Conservation (phyloP, 1,139 yeast species). For the Lodderomyces parapsilosis region DNA sequence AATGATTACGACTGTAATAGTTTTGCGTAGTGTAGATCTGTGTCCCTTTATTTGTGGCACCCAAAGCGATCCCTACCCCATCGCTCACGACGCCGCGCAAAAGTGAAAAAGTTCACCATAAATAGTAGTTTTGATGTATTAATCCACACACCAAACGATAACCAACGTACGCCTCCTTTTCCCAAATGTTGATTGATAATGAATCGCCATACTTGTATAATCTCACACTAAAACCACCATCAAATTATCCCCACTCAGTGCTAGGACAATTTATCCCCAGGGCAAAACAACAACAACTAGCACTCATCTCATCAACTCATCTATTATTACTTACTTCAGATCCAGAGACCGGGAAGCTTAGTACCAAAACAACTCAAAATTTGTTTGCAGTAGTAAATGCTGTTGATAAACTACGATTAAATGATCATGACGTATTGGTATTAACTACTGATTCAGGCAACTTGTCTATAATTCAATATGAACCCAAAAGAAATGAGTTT, state of each 20-base stretch:
- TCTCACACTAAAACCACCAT: constrained; percentile 60
- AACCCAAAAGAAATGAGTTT: constrained; percentile 39
- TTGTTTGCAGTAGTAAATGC: constrained; percentile 61
- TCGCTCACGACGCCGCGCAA: too few species aligned
- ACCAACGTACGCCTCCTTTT: background rate
- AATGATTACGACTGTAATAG: background rate
- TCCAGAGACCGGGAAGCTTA: constrained; percentile 55
- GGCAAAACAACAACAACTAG: constrained; percentile 58
- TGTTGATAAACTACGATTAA: constrained; percentile 52
- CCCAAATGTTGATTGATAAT: constrained; percentile 17
- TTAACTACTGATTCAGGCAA: constrained; percentile 83
- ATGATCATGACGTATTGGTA: constrained; percentile 48
- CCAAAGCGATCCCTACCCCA: too few species aligned
- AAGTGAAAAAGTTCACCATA: background rate
- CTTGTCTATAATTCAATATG: constrained; percentile 55
- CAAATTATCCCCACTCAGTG: constrained; percentile 52
- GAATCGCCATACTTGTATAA: constrained; percentile 61
- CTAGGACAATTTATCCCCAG: constrained; percentile 68
- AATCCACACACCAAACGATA: background rate
- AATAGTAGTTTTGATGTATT: too few species aligned
- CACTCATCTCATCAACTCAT: constrained; percentile 54
- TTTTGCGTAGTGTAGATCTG: too few species aligned
- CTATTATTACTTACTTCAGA: constrained; percentile 54
- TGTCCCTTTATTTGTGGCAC: background rate
- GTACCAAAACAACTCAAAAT: constrained; percentile 40